A percentile compares a stretch with the other conserved stretches of the same genome.
Evolutionary conservation across 306 rosid genomes (phyloP).

Genomic region (Mucuna pruriens): DNA sequence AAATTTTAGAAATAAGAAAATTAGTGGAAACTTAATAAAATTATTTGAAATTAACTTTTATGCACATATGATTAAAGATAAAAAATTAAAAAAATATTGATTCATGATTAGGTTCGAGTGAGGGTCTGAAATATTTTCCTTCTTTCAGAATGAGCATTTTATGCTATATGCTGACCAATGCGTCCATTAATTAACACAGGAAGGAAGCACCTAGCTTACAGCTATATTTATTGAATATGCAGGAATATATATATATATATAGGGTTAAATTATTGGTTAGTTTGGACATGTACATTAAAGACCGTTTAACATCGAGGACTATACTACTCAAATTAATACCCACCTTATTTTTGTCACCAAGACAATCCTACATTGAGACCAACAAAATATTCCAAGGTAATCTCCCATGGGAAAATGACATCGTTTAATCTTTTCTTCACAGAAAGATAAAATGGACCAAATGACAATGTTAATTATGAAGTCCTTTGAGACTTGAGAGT

Average conservation of each 20-base stretch:
- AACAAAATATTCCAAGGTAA: constrained; percentile 28
- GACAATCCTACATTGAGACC: constrained; percentile 40
- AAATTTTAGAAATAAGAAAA: no score
- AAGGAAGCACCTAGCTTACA: constrained; percentile 11
- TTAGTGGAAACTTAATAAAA: background rate
- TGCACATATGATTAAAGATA: background rate
- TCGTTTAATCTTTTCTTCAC: constrained; percentile 30
- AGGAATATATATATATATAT: no score
- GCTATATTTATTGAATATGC: background rate
- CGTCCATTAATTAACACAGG: constrained; percentile 8
- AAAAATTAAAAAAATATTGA: background rate
- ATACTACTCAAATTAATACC: background rate
- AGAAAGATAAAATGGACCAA: constrained; percentile 19
- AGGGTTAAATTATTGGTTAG: background rate
- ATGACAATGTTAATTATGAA: constrained; percentile 12
- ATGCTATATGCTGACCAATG: constrained; percentile 24
- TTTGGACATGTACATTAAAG: background rate
- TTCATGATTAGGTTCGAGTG: background rate
- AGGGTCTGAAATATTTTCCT: background rate
- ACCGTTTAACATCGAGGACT: constrained; percentile 18
- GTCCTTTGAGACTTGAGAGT: constrained; percentile 11
- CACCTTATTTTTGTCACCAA: constrained; percentile 9
- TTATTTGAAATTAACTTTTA: background rate
- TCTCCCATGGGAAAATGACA: constrained; percentile 34
- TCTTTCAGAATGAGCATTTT: background rate